These are phyloP conservation scores for Bipolaris zeicola DNA, from an alignment of 2,329 filamentous ascomycete species.

Conservation along the genomic window DNA sequence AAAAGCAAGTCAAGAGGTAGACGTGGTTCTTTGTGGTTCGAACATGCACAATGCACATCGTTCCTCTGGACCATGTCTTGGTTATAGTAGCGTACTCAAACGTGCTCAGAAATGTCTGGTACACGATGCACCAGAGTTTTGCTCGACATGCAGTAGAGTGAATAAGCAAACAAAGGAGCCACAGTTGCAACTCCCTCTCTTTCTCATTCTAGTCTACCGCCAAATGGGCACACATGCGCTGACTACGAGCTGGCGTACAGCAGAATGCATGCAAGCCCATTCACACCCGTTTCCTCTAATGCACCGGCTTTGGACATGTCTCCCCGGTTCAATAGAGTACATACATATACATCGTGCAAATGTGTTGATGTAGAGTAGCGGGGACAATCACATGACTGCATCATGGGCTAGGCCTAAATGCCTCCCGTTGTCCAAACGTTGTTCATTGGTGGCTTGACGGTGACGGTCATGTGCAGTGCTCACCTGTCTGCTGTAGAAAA, in stretches of 20 bases:
- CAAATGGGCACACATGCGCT: background rate
- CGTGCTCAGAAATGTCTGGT: background rate
- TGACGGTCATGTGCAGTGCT: constrained; percentile 15
- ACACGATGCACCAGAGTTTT: background rate
- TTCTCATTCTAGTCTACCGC: background rate
- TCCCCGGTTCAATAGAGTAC: no score
- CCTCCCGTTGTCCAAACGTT: background rate
- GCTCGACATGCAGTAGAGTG: background rate
- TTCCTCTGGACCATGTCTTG: background rate
- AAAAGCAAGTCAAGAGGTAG: background rate
- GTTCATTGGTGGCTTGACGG: constrained; percentile 8
- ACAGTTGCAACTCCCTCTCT: background rate
- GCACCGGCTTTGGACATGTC: background rate
- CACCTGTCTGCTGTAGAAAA: constrained; percentile 3
- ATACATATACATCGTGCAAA: background rate
- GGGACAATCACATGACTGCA: background rate
- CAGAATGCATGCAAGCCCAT: background rate
- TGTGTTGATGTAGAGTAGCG: background rate
- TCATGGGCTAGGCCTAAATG: background rate
- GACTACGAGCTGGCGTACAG: no score
- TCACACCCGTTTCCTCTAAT: background rate
- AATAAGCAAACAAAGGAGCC: background rate
- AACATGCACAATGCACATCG: background rate
- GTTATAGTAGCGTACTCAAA: background rate
- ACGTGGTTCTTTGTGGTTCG: background rate